Evolutionary conservation across 352 stramenopile genomes (phyloP).

Genomic region (Phytopythium montanum): DNA sequence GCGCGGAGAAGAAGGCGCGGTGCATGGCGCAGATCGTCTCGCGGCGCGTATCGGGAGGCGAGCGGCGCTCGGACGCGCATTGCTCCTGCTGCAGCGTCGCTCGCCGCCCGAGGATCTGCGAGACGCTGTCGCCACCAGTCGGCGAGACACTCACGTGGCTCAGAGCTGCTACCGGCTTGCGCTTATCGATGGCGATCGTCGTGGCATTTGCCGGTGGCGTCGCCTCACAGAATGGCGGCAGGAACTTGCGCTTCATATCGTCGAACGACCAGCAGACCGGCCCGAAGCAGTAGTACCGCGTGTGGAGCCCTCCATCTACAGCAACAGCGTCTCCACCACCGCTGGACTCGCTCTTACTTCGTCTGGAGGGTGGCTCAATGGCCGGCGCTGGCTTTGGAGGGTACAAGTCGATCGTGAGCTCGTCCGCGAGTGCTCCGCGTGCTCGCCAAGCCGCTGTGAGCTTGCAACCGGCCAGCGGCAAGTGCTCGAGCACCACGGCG

Average conservation of each 20-base stretch:
- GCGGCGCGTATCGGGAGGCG: constrained; percentile 20
- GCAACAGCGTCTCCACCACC: neutral
- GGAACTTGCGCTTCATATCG: constrained; percentile 68
- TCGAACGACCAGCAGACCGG: constrained; percentile 60
- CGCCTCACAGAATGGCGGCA: constrained; percentile 61
- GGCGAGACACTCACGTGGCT: neutral
- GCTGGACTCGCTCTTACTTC: neutral
- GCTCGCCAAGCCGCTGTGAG: constrained; percentile 57
- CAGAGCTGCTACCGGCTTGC: neutral
- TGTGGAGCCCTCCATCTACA: constrained; percentile 12
- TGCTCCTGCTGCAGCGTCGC: constrained; percentile 36
- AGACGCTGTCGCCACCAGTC: neutral
- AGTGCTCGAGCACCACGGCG: constrained; percentile 48
- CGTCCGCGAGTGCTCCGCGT: constrained; percentile 44
- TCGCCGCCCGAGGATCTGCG: constrained; percentile 29
- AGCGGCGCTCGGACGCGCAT: constrained; percentile 38
- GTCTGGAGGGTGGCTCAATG: neutral
- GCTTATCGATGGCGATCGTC: constrained; percentile 24
- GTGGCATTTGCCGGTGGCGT: constrained; percentile 16
- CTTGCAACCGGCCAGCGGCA: constrained; percentile 61
- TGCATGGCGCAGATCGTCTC: constrained; percentile 44
- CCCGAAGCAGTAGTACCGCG: constrained; percentile 35
- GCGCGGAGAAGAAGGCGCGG: constrained; percentile 31
- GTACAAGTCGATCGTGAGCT: constrained; percentile 53
- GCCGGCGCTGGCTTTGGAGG: constrained; percentile 11